A percentile compares a stretch with the other conserved stretches of the same genome.
phyloP scores from a whole-genome alignment of 371 early-diverging fungal genomes.

The Mortierella sp. region DNA sequence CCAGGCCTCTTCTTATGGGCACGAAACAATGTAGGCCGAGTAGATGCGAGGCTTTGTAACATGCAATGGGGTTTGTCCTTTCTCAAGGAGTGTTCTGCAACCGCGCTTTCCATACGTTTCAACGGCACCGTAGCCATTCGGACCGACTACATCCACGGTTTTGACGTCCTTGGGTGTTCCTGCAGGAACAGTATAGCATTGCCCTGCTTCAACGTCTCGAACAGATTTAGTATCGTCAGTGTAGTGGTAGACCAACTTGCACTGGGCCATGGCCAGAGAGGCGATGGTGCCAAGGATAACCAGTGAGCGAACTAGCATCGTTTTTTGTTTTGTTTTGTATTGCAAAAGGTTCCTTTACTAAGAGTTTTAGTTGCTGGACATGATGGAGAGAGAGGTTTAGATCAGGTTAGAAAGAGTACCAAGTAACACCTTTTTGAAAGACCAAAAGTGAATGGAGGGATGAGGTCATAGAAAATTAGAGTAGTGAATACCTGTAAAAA shows the following conservation, averaged over 20 bases:
- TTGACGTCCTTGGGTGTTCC: neutral
- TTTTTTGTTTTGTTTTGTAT: too few relatives aligned
- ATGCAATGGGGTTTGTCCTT: neutral
- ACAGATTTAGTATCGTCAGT: neutral
- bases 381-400: too few relatives aligned
- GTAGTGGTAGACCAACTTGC: neutral
- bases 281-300: neutral
- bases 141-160: neutral
- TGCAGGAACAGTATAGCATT: neutral
- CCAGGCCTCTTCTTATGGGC: neutral
- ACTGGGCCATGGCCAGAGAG: neutral
- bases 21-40: neutral
- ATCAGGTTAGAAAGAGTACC: too few relatives aligned
- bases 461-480: too few relatives aligned
- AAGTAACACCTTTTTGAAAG: too few relatives aligned
- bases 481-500: too few relatives aligned
- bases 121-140: neutral
- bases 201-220: neutral
- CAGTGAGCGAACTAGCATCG: neutral
- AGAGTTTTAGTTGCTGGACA: too few relatives aligned
- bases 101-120: constrained; percentile 1
- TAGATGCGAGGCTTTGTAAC: neutral
- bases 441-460: too few relatives aligned
- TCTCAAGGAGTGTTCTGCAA: neutral
- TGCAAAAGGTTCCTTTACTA: too few relatives aligned